These are phyloP conservation scores for Pythium rishiriense DNA, from an alignment of 352 stramenopile species.

Conservation along the genomic window DNA sequence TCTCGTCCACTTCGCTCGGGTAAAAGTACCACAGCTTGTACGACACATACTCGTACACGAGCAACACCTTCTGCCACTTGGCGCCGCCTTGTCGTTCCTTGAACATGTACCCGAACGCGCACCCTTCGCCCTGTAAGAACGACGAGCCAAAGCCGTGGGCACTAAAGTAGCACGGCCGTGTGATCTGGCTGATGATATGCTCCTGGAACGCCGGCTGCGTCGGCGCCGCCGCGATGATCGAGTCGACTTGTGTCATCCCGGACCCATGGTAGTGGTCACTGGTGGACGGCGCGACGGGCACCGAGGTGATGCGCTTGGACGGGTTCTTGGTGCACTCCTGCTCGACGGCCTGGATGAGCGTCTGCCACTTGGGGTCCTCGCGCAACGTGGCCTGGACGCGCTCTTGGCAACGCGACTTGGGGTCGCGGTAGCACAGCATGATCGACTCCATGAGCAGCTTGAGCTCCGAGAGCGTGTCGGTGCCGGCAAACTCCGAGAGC, in stretches of 20 bases:
- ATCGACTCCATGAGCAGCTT: slow-evolving; percentile 82
- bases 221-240: slow-evolving; percentile 25
- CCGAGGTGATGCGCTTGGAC: slow-evolving; percentile 54
- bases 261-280: neutral
- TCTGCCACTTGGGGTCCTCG: slow-evolving; percentile 54
- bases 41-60: slow-evolving; percentile 86
- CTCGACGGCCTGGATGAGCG: slow-evolving; percentile 54
- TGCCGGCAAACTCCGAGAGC: slow-evolving; percentile 43
- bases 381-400: slow-evolving; percentile 59
- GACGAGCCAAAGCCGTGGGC: slow-evolving; percentile 85
- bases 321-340: slow-evolving; percentile 48
- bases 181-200: slow-evolving; percentile 88
- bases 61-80: slow-evolving; percentile 82
- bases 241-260: slow-evolving; percentile 1
- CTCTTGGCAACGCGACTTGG: slow-evolving; percentile 72
- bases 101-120: slow-evolving; percentile 84
- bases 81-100: slow-evolving; percentile 60
- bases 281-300: slow-evolving; percentile 25
- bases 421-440: slow-evolving; percentile 72
- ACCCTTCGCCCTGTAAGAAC: slow-evolving; percentile 81
- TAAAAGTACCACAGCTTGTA: slow-evolving; percentile 92
- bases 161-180: slow-evolving; percentile 79
- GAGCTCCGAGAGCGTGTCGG: slow-evolving; percentile 75
- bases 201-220: slow-evolving; percentile 80
- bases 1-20: slow-evolving; percentile 80